Percentiles rank a stretch among this genome's conserved stretches.
Evolutionary conservation across 352 stramenopile species (phyloP).

Genomic region (Pythium scleroteichum): DNA sequence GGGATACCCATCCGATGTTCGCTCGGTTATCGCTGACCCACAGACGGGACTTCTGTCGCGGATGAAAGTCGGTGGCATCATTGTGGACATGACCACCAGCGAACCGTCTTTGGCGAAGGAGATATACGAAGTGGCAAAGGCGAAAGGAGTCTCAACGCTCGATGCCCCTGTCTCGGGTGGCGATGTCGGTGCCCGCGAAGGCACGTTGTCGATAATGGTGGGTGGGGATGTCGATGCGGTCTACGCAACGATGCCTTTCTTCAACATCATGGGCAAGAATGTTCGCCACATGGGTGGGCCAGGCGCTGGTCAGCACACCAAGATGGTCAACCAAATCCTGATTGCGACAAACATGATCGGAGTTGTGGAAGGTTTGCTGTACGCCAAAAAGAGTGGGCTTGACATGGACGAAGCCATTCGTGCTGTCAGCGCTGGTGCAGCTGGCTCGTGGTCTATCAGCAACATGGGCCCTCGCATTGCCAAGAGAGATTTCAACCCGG

Average conservation of each 20-base stretch:
- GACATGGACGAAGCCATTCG: conserved; percentile 88
- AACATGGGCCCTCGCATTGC: conserved; percentile 89
- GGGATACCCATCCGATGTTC: conserved; percentile 84
- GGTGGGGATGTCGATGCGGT: conserved; percentile 84
- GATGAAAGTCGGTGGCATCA: conserved; percentile 79
- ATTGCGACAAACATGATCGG: conserved; percentile 90
- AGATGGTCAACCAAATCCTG: conserved; percentile 93
- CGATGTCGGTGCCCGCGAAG: conserved; percentile 87
- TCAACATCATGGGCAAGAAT: conserved; percentile 90
- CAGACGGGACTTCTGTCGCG: conserved; percentile 63
- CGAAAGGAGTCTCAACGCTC: conserved; percentile 69
- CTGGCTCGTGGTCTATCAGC: conserved; percentile 88
- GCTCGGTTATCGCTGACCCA: conserved; percentile 69
- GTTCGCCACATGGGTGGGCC: conserved; percentile 86
- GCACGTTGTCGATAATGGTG: conserved; percentile 90
- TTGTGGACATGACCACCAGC: conserved; percentile 92
- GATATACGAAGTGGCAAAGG: conserved; percentile 76
- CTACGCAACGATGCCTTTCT: conserved; percentile 81
- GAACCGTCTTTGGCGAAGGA: conserved; percentile 87
- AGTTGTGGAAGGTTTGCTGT: conserved; percentile 86
- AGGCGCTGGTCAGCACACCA: conserved; percentile 86
- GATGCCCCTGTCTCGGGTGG: conserved; percentile 87
- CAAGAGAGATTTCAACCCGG: conserved; percentile 87
- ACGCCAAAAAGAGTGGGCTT: conserved; percentile 85
- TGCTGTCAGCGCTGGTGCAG: conserved; percentile 81